phyloP scores from a whole-genome alignment of 331 rosid genomes.

The Quercus lobata region DNA sequence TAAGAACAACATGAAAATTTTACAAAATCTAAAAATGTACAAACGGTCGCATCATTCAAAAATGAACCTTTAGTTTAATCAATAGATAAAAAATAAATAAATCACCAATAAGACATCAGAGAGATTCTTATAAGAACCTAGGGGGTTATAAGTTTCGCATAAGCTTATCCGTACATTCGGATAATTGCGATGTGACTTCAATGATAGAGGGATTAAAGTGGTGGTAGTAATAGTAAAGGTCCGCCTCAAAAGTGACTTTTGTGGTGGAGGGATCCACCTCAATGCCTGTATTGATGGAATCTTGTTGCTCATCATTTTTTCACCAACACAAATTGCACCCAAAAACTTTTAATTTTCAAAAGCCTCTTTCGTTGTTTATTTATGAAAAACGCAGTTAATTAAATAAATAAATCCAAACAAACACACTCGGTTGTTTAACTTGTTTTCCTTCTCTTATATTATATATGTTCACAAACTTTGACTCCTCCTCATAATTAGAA shows the following conservation, averaged over 20 bases:
- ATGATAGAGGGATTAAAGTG: neutral
- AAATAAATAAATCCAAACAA: neutral
- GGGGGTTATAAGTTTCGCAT: neutral
- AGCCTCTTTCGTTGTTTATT: neutral
- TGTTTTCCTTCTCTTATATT: no score
- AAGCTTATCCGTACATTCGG: neutral
- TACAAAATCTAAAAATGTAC: no score
- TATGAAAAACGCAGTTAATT: neutral
- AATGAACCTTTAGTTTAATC: no score
- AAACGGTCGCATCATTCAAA: no score
- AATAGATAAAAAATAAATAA: no score
- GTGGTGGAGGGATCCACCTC: slow-evolving; percentile 7
- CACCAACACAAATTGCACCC: slow-evolving; percentile 14
- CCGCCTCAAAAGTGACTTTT: neutral
- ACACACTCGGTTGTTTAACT: no score
- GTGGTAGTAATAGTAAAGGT: neutral
- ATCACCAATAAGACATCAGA: neutral
- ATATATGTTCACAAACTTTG: no score
- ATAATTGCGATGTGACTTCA: slow-evolving; percentile 3
- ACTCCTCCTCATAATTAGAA: no score
- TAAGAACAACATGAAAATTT: neutral
- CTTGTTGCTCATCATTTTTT: slow-evolving; percentile 16
- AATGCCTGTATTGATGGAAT: slow-evolving; percentile 8
- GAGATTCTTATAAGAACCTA: neutral
- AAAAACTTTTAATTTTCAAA: no score